Evolutionary conservation across 148 eudicot genomes (phyloP).

Genomic region (Nyssa sinensis): DNA sequence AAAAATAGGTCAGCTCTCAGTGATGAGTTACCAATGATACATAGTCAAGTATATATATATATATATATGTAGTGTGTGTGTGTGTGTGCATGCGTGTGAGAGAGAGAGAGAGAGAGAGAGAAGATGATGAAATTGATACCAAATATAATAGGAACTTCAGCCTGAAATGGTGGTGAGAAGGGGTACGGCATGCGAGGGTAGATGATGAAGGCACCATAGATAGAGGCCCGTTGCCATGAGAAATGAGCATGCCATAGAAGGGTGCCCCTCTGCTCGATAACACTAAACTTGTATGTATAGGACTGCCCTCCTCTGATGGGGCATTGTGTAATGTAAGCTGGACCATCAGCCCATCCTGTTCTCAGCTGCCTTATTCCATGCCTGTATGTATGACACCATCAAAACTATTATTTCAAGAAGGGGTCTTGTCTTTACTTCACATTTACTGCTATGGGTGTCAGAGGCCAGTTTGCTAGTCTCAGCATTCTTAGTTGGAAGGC

Average conservation of each 20-base stretch:
- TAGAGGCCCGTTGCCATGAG: constrained; percentile 41
- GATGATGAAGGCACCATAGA: constrained; percentile 38
- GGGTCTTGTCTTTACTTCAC: too few relatives aligned
- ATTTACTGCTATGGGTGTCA: too few relatives aligned
- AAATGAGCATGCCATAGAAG: constrained; percentile 41
- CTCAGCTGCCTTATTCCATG: constrained; percentile 37
- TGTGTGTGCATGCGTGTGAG: too few relatives aligned
- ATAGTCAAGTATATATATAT: too few relatives aligned
- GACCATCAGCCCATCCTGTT: constrained; percentile 47
- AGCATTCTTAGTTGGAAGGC: too few relatives aligned
- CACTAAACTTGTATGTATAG: constrained; percentile 35
- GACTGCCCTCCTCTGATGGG: constrained; percentile 29
- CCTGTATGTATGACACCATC: constrained; percentile 14
- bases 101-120: too few relatives aligned
- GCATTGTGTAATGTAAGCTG: constrained; percentile 43
- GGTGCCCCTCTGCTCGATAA: constrained; percentile 30
- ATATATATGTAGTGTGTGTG: too few relatives aligned
- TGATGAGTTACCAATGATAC: too few relatives aligned
- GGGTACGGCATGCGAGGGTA: constrained; percentile 37
- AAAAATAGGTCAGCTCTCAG: too few relatives aligned
- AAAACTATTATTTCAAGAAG: too few relatives aligned
- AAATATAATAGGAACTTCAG: constrained; percentile 23
- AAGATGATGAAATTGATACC: constrained; percentile 10
- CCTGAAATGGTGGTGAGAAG: constrained; percentile 13
- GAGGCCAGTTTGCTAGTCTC: too few relatives aligned